Percentiles rank a stretch among this genome's conserved stretches.
Conservation (phyloP, 345 rosid species). For the Brassica napus region Da-Ae NC_063442.1:5335001-5335500, state of each 20-base stretch:
- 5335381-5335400: neutral
- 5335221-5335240: conserved; percentile 95
- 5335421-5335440: neutral
- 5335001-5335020: conserved; percentile 18
- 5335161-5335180: neutral
- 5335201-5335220: conserved; percentile 93
- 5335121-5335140: neutral
- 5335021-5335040: conserved; percentile 1
- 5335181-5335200: conserved; percentile 72
- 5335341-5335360: conserved; percentile 93
- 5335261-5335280: conserved; percentile 86
- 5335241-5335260: conserved; percentile 88
- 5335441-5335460: neutral
- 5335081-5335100: conserved; percentile 1
- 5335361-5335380: conserved; percentile 87
- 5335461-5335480: conserved; percentile 69
- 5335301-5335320: conserved; percentile 96
- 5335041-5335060: conserved; percentile 38
- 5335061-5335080: conserved; percentile 29
- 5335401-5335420: neutral
- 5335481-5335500: conserved; percentile 82
- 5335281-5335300: conserved; percentile 96
- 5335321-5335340: conserved; percentile 97
- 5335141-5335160: neutral
- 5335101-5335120: conserved; percentile 6